Evolutionary conservation across 2,329 filamentous ascomycete species (phyloP).

Genomic region (Beauveria caledonica): DNA sequence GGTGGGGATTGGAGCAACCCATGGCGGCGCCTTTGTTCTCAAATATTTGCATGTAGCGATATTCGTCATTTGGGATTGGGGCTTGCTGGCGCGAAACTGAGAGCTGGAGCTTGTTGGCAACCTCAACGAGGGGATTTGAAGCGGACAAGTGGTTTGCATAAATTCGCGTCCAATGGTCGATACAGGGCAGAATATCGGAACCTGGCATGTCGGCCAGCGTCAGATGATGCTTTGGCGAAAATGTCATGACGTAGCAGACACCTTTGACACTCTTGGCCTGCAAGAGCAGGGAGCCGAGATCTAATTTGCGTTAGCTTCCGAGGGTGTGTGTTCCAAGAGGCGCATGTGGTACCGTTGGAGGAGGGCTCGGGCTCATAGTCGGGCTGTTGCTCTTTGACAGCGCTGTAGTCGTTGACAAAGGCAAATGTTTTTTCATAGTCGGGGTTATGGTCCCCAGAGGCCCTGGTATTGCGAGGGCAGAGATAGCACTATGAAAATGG

Average conservation of each 20-base stretch:
- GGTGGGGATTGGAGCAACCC: constrained; percentile 98
- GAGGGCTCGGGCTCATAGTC: constrained; percentile 51
- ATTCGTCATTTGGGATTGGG: constrained; percentile 58
- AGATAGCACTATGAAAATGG: constrained; percentile 67
- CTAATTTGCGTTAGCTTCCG: constrained; percentile 31
- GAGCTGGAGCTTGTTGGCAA: constrained; percentile 32
- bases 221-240: constrained; percentile 81
- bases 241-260: constrained; percentile 94
- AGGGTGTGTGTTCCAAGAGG: not conserved
- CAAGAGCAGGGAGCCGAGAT: constrained; percentile 67
- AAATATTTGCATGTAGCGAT: constrained; percentile 98
- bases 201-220: constrained; percentile 86
- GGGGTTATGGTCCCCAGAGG: constrained; percentile 79
- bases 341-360: constrained; percentile 24
- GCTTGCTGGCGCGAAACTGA: constrained; percentile 28
- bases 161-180: constrained; percentile 86
- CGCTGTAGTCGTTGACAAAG: constrained; percentile 96
- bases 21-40: constrained; percentile 98
- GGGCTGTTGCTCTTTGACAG: constrained; percentile 87
- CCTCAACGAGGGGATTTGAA: constrained; percentile 50
- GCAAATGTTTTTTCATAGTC: constrained; percentile 81
- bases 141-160: constrained; percentile 76
- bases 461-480: constrained; percentile 84
- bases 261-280: constrained; percentile 81
- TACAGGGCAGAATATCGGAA: constrained; percentile 67